These are phyloP conservation scores for Ramaria sp. DNA, from an alignment of 768 basidiomycete species.

Conservation along the genomic window DNA sequence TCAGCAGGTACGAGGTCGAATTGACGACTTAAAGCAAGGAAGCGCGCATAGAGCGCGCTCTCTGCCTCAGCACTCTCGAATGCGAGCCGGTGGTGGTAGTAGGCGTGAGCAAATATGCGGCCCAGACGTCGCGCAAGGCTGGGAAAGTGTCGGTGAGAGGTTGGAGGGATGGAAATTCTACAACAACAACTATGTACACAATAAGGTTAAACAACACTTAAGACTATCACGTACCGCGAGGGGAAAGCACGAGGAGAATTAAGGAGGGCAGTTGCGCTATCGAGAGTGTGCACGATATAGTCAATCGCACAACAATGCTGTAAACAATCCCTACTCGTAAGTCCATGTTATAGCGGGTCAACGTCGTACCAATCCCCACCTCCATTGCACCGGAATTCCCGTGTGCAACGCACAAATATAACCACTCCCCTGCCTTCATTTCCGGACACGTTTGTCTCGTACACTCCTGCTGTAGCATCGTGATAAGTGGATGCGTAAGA, in stretches of 20 bases:
- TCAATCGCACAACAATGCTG: slow-evolving; percentile 97
- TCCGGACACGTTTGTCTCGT: slow-evolving; percentile 80
- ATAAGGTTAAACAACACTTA: slow-evolving; percentile 12
- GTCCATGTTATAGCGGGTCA: neutral
- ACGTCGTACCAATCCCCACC: slow-evolving; percentile 29
- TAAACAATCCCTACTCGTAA: neutral
- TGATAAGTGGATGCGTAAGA: slow-evolving; percentile 75
- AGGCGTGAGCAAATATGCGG: slow-evolving; percentile 93
- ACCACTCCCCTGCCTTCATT: slow-evolving; percentile 99
- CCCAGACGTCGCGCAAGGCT: slow-evolving; percentile 86
- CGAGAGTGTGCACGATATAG: slow-evolving; percentile 87
- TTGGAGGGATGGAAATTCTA: slow-evolving; percentile 70
- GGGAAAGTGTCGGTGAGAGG: slow-evolving; percentile 80
- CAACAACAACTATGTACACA: neutral
- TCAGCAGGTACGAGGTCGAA: slow-evolving; percentile 77
- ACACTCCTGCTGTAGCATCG: slow-evolving; percentile 79
- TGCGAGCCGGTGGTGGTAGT: slow-evolving; percentile 86
- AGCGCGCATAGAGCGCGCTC: slow-evolving; percentile 81
- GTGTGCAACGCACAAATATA: slow-evolving; percentile 92
- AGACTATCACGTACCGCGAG: slow-evolving; percentile 45
- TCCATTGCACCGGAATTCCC: slow-evolving; percentile 82
- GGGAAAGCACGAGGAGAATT: slow-evolving; percentile 90
- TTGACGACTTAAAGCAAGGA: slow-evolving; percentile 69
- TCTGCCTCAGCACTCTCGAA: slow-evolving; percentile 89
- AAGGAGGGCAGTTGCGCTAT: slow-evolving; percentile 84